Evolutionary conservation across 106 monocot species (phyloP), one percentile per base, ranked within the genome.

Genomic region (Platanthera guangdongensis): DNA sequence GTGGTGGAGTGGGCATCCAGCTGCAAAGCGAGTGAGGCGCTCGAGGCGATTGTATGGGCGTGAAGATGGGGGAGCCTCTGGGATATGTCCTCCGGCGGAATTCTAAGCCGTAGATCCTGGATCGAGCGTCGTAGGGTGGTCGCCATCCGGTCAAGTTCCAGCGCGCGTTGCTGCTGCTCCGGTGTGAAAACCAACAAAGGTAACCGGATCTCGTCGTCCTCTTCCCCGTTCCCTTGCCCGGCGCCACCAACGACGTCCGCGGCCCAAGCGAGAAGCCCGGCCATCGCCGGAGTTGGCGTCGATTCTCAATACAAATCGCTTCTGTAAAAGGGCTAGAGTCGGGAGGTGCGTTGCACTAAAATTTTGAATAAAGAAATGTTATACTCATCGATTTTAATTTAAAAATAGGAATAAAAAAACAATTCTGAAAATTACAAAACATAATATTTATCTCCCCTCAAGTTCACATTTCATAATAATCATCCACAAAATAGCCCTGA

Each of bases 31-130:
- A 95, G 92, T 48, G 88, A 92, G 16, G 86, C 87, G 77, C 79
- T 90, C 60, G 92, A 95, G 32, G 95, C 95, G 78, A 92, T 60
- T 51, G 90, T 87, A 60, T 88, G 85, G 50, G 92, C 90, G 75
- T 92, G 92, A 73, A 95, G 95, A 75, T 95, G 82, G 11, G 95
- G 95, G 51, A 95, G 83, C 15, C 95, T 77, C 85, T 92, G 90
- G 51, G 92, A 78, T 68, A 92, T 85, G 78, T 92, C 84, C 14
- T 79, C 73, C 2, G 95, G 87, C 16, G 95, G 92, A 75, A 95
- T 92, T 81, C 90, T 77, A 12, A 82, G 83, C 70, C 90, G 84
- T 12, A 95, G 90, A 72, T 95, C 95, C 67, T 84, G 83, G 87
- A 95, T 95, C 74, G 85, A 81, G 9, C 88, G 86, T 53, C 87